Conservation (phyloP, 2,329 filamentous ascomycete genomes). For the Phaeosphaeriaceae sp. region DNA sequence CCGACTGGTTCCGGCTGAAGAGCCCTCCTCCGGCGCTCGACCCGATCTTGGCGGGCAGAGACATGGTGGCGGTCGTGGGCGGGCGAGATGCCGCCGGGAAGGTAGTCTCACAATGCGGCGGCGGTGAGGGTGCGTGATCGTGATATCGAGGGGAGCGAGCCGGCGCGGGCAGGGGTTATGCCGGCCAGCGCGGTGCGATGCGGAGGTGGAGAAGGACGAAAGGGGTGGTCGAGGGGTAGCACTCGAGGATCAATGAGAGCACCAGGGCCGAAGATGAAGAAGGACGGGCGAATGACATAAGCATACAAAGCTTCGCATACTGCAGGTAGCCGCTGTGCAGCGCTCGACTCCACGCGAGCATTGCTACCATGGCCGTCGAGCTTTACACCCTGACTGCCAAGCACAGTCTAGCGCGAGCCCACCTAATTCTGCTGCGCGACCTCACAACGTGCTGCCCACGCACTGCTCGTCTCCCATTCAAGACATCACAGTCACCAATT, state of each 20-base stretch:
- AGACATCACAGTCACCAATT: not conserved
- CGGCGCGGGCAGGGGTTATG: slow-evolving; percentile 32
- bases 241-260: slow-evolving; percentile 24
- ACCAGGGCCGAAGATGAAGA: slow-evolving; percentile 12
- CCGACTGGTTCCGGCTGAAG: slow-evolving; percentile 51
- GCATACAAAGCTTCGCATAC: slow-evolving; percentile 19
- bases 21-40: slow-evolving; percentile 47
- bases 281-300: slow-evolving; percentile 9
- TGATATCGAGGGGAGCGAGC: slow-evolving; percentile 2
- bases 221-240: slow-evolving; percentile 23
- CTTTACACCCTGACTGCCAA: slow-evolving; percentile 24
- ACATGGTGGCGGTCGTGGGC: slow-evolving; percentile 34
- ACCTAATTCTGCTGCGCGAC: slow-evolving; percentile 15
- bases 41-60: slow-evolving; percentile 45
- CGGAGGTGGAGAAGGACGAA: slow-evolving; percentile 25
- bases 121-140: slow-evolving; percentile 10
- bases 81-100: slow-evolving; percentile 41
- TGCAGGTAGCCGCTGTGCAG: slow-evolving; percentile 33
- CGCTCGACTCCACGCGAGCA: slow-evolving; percentile 31
- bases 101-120: slow-evolving; percentile 37
- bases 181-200: slow-evolving; percentile 27
- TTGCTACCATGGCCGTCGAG: slow-evolving; percentile 28
- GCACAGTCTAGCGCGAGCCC: slow-evolving; percentile 20
- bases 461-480: not conserved
- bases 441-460: slow-evolving; percentile 3